phyloP scores from a whole-genome alignment of 2,329 filamentous ascomycete genomes.

The Hypoxylon sp. region DNA sequence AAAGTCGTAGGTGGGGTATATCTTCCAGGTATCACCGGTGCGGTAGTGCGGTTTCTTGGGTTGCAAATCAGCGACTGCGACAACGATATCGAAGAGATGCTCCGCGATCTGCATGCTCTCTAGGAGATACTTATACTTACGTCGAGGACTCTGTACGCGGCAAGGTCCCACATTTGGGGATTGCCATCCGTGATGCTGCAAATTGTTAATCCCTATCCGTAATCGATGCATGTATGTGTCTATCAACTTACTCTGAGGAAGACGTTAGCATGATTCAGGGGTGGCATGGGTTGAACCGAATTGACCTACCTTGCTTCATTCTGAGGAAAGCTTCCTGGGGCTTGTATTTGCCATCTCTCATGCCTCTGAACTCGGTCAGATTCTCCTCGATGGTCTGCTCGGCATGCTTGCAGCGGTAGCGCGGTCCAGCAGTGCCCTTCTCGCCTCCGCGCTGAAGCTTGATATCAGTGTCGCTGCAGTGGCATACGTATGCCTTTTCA shows the following conservation, averaged over 20 bases:
- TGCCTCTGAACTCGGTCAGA: constrained; percentile 82
- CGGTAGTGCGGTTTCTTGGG: constrained; percentile 72
- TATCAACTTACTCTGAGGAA: constrained; percentile 21
- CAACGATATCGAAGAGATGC: background rate
- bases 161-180: constrained; percentile 90
- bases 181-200: constrained; percentile 76
- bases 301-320: constrained; percentile 81
- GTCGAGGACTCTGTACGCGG: constrained; percentile 81
- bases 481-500: constrained; percentile 82
- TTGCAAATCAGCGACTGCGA: background rate
- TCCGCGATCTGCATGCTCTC: background rate
- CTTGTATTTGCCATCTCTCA: constrained; percentile 91
- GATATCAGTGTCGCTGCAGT: constrained; percentile 82
- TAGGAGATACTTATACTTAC: constrained; percentile 15
- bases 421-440: constrained; percentile 62
- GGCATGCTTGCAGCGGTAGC: constrained; percentile 84
- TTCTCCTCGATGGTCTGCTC: constrained; percentile 78
- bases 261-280: constrained; percentile 7
- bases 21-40: constrained; percentile 85
- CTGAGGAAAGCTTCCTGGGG: constrained; percentile 83
- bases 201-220: constrained; percentile 3
- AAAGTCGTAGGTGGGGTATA: constrained; percentile 96
- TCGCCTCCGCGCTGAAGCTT: constrained; percentile 87
- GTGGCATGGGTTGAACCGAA: background rate
- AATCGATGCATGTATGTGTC: background rate